Percentiles rank a stretch among this genome's conserved stretches.
These are phyloP conservation scores for Sequoia sempervirens DNA, from an alignment of 75 land plant species.

Conservation along the genomic window DNA sequence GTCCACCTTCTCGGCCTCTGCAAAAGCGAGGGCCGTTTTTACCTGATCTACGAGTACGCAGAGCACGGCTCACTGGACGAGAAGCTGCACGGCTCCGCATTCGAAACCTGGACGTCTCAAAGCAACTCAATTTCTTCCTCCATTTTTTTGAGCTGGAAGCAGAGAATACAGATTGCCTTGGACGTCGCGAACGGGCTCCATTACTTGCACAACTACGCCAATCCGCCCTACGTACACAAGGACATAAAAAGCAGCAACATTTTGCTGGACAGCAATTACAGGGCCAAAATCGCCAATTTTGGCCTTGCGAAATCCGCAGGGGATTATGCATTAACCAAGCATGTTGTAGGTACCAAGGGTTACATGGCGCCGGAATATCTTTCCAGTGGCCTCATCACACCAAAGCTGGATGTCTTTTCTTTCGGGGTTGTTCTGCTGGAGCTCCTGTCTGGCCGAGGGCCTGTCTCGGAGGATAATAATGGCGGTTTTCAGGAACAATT, in stretches of 20 bases:
- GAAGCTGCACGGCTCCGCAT: conserved; percentile 23
- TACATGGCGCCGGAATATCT: conserved; percentile 81
- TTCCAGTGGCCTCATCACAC: conserved; percentile 49
- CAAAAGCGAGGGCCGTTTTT: conserved; percentile 25
- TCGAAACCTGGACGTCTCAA: conserved; percentile 6
- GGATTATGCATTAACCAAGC: conserved; percentile 19
- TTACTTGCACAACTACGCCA: conserved; percentile 70
- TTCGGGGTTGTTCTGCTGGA: conserved; percentile 73
- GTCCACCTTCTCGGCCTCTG: conserved; percentile 66
- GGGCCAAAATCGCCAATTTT: conserved; percentile 74
- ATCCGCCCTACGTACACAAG: conserved; percentile 62
- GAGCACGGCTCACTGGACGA: conserved; percentile 66
- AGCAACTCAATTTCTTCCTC: background rate
- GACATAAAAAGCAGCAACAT: conserved; percentile 64
- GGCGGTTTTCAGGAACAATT: conserved; percentile 8
- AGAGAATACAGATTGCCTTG: conserved; percentile 52
- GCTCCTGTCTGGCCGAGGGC: conserved; percentile 51
- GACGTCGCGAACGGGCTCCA: conserved; percentile 66
- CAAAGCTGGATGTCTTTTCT: conserved; percentile 64
- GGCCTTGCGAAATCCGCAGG: conserved; percentile 33
- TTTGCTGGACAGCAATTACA: conserved; percentile 38
- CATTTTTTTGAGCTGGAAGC: conserved; percentile 35
- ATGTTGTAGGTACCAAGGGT: conserved; percentile 52
- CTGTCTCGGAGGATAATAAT: conserved; percentile 9
- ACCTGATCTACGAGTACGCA: conserved; percentile 65